Percentiles rank a stretch among this genome's conserved stretches.
Conservation (phyloP, 495 filamentous ascomycete species). For the Hyaloscypha bicolor region DNA sequence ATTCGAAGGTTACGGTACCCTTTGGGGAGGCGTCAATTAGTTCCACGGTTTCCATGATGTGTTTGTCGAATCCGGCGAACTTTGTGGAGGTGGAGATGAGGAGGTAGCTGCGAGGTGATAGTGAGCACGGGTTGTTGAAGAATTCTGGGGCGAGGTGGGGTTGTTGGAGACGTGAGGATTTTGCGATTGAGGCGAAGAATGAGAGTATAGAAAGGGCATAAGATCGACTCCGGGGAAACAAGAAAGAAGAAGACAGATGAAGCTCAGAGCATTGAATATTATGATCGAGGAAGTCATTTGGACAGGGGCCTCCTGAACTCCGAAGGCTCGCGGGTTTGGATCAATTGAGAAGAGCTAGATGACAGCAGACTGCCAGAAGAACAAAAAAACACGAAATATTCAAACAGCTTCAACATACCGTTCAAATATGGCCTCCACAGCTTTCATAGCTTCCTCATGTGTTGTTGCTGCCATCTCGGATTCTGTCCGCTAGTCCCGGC, state of each 20-base stretch:
- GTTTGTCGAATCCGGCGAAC: slow-evolving; percentile 37
- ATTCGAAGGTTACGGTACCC: slow-evolving; percentile 28
- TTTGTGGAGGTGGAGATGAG: slow-evolving; percentile 20
- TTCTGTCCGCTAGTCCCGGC: neutral
- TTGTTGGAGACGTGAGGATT: too few species aligned
- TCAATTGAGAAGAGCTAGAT: neutral
- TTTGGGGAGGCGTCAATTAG: slow-evolving; percentile 37
- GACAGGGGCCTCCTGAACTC: too few species aligned
- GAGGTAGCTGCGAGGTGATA: slow-evolving; percentile 28
- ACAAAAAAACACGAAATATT: neutral
- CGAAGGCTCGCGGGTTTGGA: too few species aligned
- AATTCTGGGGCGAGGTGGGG: too few species aligned
- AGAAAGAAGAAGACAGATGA: too few species aligned
- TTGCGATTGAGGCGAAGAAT: too few species aligned
- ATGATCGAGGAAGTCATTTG: too few species aligned
- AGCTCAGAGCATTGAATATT: too few species aligned
- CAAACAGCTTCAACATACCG: slow-evolving; percentile 29
- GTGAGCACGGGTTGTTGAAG: neutral
- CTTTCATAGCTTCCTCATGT: slow-evolving; percentile 35
- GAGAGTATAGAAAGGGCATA: neutral
- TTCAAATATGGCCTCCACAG: slow-evolving; percentile 43
- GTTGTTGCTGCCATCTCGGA: slow-evolving; percentile 18
- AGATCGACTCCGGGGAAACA: too few species aligned
- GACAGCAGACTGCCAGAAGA: neutral
- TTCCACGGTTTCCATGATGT: slow-evolving; percentile 40